Evolutionary conservation across 2,329 filamentous ascomycete species (phyloP), one percentile per base, ranked within the genome.

Genomic region (Sordariomycetes sp.): DNA sequence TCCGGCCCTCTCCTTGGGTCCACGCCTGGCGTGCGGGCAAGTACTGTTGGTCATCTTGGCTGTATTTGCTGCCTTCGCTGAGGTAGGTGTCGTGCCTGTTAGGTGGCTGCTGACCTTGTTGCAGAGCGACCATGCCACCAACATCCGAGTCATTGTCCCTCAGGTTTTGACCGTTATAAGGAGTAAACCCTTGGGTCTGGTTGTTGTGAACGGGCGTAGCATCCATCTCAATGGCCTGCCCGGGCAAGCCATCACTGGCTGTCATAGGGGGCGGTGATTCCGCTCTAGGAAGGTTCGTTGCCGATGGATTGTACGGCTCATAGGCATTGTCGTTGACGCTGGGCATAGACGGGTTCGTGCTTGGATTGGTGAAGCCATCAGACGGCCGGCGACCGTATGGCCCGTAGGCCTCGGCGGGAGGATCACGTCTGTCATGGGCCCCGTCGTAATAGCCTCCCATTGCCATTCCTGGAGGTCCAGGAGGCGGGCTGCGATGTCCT

Each of bases 211-310:
- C 21, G 19, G 30, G 24, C 8, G 21, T 26, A 2, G 80, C 78
- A 52, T 88, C 81, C 84, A 93, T 88, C 54, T 92, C 86, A 34
- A 87, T 72, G 3, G 82, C 77, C 48, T 81, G 34, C 8, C 34
- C 34, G 8, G 29, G n/a, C 5, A 8, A 5, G 11, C 61, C 50
- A 27, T 63, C 56, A 30, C 59, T 51, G 25, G 61, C 64, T 4
- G 71, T 66, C 15, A 80, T 53, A 6, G 79, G 79, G 12, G 79
- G 77, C 8, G 76, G 75, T 2, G 75, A 79, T 45, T 79, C 76
- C 8, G 75, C 78, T 41, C 75, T 66, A 3, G 76, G 72, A 16
- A 79, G 54, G 32, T 59, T 53, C 9, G 41, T 51, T 14, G 55
- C 50, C 7, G 15, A 57, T 3, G 61, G 54, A 35, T 58, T 59